Percentiles rank a stretch among this genome's conserved stretches.
phyloP scores from a whole-genome alignment of 2,329 filamentous ascomycete genomes.

The Madurella mycetomatis region DNA sequence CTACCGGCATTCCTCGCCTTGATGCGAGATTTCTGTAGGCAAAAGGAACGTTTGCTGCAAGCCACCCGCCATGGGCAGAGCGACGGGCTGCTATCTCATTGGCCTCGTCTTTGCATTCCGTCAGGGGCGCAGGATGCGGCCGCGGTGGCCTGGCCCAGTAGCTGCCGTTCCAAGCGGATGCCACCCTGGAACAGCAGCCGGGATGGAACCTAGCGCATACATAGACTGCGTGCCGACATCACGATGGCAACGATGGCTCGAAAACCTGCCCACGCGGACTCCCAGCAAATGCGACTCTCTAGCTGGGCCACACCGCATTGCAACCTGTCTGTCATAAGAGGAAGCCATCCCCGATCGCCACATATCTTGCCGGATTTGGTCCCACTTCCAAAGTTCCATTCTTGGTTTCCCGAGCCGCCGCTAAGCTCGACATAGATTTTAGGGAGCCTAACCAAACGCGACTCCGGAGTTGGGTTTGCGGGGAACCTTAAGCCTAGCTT shows the following conservation, averaged over 20 bases:
- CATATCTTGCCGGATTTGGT: conserved; percentile 8
- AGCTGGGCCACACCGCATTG: background rate
- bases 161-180: background rate
- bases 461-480: background rate
- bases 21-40: background rate
- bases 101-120: background rate
- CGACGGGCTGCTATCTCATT: background rate
- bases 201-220: conserved; percentile 5
- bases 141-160: background rate
- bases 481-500: background rate
- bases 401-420: background rate
- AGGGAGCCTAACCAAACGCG: background rate
- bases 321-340: conserved; percentile 7
- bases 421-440: background rate
- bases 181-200: background rate
- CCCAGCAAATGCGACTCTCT: background rate
- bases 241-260: background rate
- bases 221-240: background rate
- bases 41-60: background rate
- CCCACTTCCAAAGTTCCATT: background rate
- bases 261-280: background rate
- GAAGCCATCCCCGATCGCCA: conserved; percentile 5
- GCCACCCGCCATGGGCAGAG: background rate
- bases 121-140: background rate
- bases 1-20: background rate